Evolutionary conservation across 495 filamentous ascomycete genomes (phyloP).

Genomic region (Astrothelium subdiscretum): DNA sequence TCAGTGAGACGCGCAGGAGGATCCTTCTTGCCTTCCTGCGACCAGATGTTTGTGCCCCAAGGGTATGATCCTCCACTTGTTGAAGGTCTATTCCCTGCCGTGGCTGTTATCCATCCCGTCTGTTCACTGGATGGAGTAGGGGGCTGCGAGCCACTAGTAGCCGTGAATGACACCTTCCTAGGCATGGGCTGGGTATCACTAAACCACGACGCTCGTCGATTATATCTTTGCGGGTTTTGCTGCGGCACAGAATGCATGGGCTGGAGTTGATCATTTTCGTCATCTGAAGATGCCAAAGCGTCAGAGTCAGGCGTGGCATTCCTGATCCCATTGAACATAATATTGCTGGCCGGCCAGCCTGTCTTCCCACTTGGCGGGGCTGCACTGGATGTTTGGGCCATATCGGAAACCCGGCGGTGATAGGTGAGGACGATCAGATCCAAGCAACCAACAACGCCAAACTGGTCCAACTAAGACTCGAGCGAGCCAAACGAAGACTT

Average conservation of each 20-base stretch:
- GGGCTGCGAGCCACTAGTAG: conserved; percentile 3
- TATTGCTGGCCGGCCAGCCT: neutral
- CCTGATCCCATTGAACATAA: neutral
- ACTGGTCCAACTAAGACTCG: too few species aligned
- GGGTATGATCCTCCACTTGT: conserved; percentile 47
- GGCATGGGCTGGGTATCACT: conserved; percentile 16
- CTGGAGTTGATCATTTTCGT: conserved; percentile 56
- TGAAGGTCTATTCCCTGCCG: conserved; percentile 3
- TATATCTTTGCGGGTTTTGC: conserved; percentile 9
- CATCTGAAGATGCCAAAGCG: conserved; percentile 83
- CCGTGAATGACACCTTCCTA: conserved; percentile 6
- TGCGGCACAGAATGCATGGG: conserved; percentile 9
- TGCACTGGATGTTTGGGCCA: neutral
- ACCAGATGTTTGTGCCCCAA: conserved; percentile 72
- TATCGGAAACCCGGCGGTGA: neutral
- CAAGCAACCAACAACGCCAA: neutral
- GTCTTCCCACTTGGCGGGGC: neutral
- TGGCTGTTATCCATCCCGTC: conserved; percentile 44
- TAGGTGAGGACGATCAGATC: neutral
- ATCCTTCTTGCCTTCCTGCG: conserved; percentile 59
- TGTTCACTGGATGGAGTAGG: conserved; percentile 4
- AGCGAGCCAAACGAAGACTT: too few species aligned
- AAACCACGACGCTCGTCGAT: conserved; percentile 48
- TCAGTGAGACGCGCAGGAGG: conserved; percentile 62
- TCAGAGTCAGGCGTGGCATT: conserved; percentile 82